Evolutionary conservation across 2,329 filamentous ascomycete species (phyloP).

Genomic region (Chrysoporthe austroafricana): DNA sequence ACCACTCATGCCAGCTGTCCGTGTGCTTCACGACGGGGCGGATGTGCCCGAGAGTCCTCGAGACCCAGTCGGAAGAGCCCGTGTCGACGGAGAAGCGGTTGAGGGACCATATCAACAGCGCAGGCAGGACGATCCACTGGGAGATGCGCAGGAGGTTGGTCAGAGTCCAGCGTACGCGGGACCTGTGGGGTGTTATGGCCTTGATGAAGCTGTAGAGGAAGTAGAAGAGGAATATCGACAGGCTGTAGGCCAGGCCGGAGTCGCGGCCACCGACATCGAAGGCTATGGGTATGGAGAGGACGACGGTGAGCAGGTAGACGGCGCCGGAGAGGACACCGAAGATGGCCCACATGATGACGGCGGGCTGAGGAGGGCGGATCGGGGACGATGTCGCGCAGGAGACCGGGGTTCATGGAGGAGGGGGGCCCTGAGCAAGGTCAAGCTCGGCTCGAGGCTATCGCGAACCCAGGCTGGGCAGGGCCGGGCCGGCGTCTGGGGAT

Average conservation of each 20-base stretch:
- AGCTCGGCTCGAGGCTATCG: constrained; percentile 12
- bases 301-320: constrained; percentile 86
- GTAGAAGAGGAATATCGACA: constrained; percentile 88
- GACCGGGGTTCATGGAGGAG: background rate
- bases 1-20: constrained; percentile 77
- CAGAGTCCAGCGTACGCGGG: constrained; percentile 73
- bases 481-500: background rate
- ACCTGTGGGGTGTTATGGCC: constrained; percentile 78
- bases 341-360: constrained; percentile 73
- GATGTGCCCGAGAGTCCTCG: constrained; percentile 73
- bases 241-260: constrained; percentile 90
- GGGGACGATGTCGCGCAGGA: constrained; percentile 5
- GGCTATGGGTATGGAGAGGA: constrained; percentile 93
- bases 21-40: constrained; percentile 58
- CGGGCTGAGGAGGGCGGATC: constrained; percentile 27
- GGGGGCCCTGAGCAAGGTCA: constrained; percentile 2
- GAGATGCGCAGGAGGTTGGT: constrained; percentile 71
- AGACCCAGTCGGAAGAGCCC: constrained; percentile 78
- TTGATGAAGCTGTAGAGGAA: constrained; percentile 82
- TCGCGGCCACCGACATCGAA: constrained; percentile 97
- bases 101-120: constrained; percentile 90
- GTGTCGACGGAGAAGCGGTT: constrained; percentile 93
- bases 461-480: constrained; percentile 10
- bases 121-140: constrained; percentile 86
- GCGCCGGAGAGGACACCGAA: constrained; percentile 78